Evolutionary conservation across 2,329 filamentous ascomycete genomes (phyloP), one percentile per base, ranked within the genome.

Genomic region (Waltergamsia citrina): DNA sequence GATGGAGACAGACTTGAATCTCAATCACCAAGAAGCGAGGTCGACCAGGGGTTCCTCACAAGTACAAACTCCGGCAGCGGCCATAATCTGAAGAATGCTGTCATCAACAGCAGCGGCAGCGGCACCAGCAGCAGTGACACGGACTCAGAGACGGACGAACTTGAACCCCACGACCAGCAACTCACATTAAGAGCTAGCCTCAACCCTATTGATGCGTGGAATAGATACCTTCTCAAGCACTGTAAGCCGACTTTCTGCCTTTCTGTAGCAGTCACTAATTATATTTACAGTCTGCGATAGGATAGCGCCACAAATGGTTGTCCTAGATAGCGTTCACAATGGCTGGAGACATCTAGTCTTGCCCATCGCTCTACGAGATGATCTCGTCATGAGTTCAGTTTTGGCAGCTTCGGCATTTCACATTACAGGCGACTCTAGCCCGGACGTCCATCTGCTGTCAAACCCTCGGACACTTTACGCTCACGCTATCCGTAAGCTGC

Each of bases 371-470:
- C 35, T 36, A 15, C 26, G 36, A 6, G 43, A 50, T 19, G 37
- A 46, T 2, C 38, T 47, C 7, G 34, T 52, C 27, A 45, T 48
- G 42, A 45, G 39, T n/a, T 38, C 49, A 4, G 45, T 52, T 0
- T 37, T 49, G 6, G 43, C 49, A 5, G 46, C 44, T 4, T 44
- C 49, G 1, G 45, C 49, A 2, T 51, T 46, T 6, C 48, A 51
- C 7, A 15, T 51, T 21, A 12, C 33, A 4, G 28, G 32, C 14
- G 18, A 26, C 4, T 11, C 9, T 15, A 28, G 26, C 11, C 26
- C 16, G 11, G 16, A 28, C 8, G 17, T 29, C 15, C 7, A 33
- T 26, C 12, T 25, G 9, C 23, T 25, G 9, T 12, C 27, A 16
- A 11, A 43, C 7, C 48, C 48, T 1, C 32, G 41, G 17, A 33